Base-by-base conservation (phyloP, 1,139 yeast species). In the Debaryomyces robertsiae region DNA sequence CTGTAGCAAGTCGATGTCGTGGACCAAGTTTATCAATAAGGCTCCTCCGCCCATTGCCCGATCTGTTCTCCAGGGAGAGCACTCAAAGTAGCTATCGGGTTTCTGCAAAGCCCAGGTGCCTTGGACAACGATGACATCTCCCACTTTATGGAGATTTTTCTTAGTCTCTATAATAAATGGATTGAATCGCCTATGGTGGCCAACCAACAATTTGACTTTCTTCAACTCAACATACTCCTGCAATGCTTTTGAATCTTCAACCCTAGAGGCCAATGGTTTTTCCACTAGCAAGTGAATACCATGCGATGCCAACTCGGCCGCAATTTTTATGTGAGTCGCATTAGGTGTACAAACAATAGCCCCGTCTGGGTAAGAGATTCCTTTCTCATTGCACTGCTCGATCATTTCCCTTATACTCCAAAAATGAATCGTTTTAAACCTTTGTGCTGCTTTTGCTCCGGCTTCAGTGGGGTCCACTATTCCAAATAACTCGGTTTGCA, bases 291-390 rank as follows among this genome's bases (percentile, higher is more conserved):
- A 50, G 43, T 71, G 62, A 27, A 71, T 62, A 0, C 73, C 70
- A 29, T 58, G 47, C 6, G 57, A 44, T 6, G 74, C 73, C 46
- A 71, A 58, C 39, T 60, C 55, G 23, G 61, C 52, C 9, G 71
- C 63, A 35, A 71, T 50, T 15, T 55, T 49, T 4, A 68, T 60
- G 49, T 69, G 75, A 1, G 75, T 66, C 40, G 67, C 69, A 48
- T 69, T 70, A 1, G 76, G 76, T 2, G 75, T 70, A 35, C 73
- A 69, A 3, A 70, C 60, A 6, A 70, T 68, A 10, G 75, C 76
- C 1, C 73, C 76, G 36, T 67, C 64, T 1, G 75, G 75, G 25
- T 60, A 63, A 16, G 51, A 44, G 4, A 60, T 39, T 13, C 47
- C 42, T 28, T 54, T 53, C 3, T 40, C 29, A 23, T 59, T 55